Base-by-base conservation (phyloP, 257 asterid species). In the Osmanthus fragrans region DNA sequence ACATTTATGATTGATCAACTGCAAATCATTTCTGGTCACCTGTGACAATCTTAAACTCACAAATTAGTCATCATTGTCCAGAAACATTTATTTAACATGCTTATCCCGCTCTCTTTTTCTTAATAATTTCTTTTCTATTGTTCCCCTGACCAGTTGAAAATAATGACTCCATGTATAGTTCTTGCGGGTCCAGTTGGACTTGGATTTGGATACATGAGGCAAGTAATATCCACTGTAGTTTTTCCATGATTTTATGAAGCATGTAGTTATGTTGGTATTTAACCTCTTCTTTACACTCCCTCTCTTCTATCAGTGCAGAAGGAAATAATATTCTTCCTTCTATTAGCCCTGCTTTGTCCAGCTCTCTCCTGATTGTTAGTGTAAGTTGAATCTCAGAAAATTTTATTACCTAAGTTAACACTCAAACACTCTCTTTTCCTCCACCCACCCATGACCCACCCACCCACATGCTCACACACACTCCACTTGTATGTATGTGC, bases 101-200 rank as follows among this genome's bases (percentile, higher is more conserved):
- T 70, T 30, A 36, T 45, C n/a, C 10, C 5, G 32, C 32, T 74
- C 34, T 73, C 51, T 19, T 34, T 70, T 49, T 45, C 45, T 39
- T 39, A 39, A 8, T 39, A 11, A 39, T 39, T 39, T 39, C 4
- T 12, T 25, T 69, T 70, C 45, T 49, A 45, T 11, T 27, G 69
- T 18, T 73, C 77, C 77, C 82, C 47, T 45, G 58, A 69, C 65
- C 82, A 85, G 88, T 83, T 85, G 81, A 82, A 80, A 72, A 76
- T 79, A 19, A 85, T 85, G 88, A 80, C 79, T 27, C 86, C 86
- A 39, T 82, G 88, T 81, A 84, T 87, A 80, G 80, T 82, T 72
- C 85, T 87, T 70, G 87, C 90, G 36, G 90, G 88, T 71, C 87
- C 87, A 56, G 74, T 87, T 78, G 88, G 90, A 66, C 86, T 84